Evolutionary conservation across 139 green algal genomes (phyloP), one percentile per base, ranked within the genome.

Genomic region (Haematococcus sp.): DNA sequence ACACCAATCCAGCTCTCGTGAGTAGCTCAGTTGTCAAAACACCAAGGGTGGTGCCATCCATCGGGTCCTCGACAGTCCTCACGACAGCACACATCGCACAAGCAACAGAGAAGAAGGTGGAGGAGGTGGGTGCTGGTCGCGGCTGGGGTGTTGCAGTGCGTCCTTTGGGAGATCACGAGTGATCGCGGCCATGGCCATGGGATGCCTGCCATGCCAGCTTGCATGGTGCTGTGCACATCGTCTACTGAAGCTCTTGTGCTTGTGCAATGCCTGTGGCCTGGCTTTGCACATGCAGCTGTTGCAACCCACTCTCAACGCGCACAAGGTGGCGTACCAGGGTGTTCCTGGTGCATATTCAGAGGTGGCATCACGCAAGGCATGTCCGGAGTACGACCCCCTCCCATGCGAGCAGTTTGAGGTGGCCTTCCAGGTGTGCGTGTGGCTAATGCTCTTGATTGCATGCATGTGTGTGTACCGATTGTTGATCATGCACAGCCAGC

Each of bases 341-440:
- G 87, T 94, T 32, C 93, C 95, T 9, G 95, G 95, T 0, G 95
- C 95, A 0, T 99, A 98, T 87, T 96, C 88, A 73, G 95, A 99
- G 76, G 86, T 83, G 51, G 95, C 95, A 1, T 91, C 93, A 0
- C 74, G 85, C 33, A 91, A 90, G 34, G 93, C 92, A 0, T 96
- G 92, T 79, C 88, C 93, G 0, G 88, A 86, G 9, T 88, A 81
- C 34, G 85, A 94, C 51, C 86, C 92, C 16, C 58, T 98, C 43
- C 93, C 95, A 5, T 98, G 94, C 70, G 90, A 95, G 31, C 90
- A 98, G 81, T 99, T 99, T 66, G 95, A 99, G 72, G 86, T 91
- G 7, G 94, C 94, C 2, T 98, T 98, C 76, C 89, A 97, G 80
- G 90, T 89, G 4, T 9, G 75, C 94, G n/a, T 90, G 90, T 27